phyloP scores from a whole-genome alignment of 441 rosid species.

The Viola pubescens region DNA sequence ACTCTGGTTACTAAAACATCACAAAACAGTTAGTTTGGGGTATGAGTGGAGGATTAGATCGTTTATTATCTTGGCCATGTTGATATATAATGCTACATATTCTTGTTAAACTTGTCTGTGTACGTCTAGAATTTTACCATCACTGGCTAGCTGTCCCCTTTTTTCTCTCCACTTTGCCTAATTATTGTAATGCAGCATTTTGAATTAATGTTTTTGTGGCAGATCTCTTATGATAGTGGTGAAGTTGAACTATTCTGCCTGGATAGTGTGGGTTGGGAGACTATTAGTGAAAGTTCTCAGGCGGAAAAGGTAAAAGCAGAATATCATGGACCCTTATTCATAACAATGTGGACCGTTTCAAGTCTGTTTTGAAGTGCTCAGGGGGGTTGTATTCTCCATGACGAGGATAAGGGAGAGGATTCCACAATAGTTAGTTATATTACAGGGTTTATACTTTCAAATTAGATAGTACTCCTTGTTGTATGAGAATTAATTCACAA shows the following conservation, averaged over 20 bases:
- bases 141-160: background rate
- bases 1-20: too few relatives aligned
- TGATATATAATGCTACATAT: background rate
- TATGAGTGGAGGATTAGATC: too few relatives aligned
- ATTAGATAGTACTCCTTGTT: too few relatives aligned
- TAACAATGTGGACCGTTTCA: background rate
- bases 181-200: background rate
- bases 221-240: conserved; percentile 45
- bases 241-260: conserved; percentile 46
- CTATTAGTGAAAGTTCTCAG: conserved; percentile 28
- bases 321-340: conserved; percentile 1
- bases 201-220: conserved; percentile 11
- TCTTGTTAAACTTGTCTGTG: background rate
- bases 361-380: background rate
- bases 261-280: conserved; percentile 53
- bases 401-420: too few relatives aligned
- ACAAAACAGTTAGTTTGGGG: too few relatives aligned
- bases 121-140: background rate
- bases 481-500: too few relatives aligned
- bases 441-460: too few relatives aligned
- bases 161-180: background rate
- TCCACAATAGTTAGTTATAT: too few relatives aligned
- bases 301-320: conserved; percentile 31
- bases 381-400: too few relatives aligned
- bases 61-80: conserved; percentile 18